Percentiles rank a stretch among this genome's conserved stretches.
These are phyloP conservation scores for Pseudogymnoascus sp. DNA, from an alignment of 2,329 filamentous ascomycete species.

Conservation along the genomic window DNA sequence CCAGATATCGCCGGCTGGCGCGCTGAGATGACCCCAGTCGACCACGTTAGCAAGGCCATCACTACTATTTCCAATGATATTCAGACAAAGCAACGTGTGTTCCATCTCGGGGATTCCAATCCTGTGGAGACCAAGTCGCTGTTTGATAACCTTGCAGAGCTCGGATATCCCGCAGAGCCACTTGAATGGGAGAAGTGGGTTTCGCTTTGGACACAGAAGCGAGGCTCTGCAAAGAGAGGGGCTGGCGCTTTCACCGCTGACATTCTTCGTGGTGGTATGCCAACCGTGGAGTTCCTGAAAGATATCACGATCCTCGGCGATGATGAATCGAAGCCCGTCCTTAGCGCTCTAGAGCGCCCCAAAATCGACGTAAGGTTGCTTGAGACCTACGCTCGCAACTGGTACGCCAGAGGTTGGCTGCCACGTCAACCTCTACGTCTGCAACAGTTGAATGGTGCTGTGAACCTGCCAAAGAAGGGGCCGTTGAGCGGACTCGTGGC, in stretches of 20 bases:
- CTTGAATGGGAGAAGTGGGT: conserved; percentile 70
- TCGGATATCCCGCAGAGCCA: conserved; percentile 64
- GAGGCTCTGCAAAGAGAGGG: conserved; percentile 55
- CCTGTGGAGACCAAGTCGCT: conserved; percentile 60
- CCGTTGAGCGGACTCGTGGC: conserved; percentile 63
- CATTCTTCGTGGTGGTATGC: conserved; percentile 75
- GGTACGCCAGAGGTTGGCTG: conserved; percentile 74
- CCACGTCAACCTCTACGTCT: conserved; percentile 50
- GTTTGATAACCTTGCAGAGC: conserved; percentile 55
- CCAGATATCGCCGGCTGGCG: conserved; percentile 69
- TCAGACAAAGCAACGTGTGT: conserved; percentile 55
- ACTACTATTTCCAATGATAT: conserved; percentile 60
- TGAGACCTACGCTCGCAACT: conserved; percentile 72
- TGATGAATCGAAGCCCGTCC: conserved; percentile 55
- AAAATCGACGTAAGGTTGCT: conserved; percentile 64
- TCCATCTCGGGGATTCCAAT: conserved; percentile 67
- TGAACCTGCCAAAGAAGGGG: conserved; percentile 42
- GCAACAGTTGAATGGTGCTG: conserved; percentile 37
- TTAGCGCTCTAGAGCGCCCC: conserved; percentile 51
- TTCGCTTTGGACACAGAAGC: conserved; percentile 62
- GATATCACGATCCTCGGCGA: conserved; percentile 70
- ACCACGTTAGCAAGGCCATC: conserved; percentile 71
- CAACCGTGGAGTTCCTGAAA: conserved; percentile 61
- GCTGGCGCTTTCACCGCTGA: conserved; percentile 71
- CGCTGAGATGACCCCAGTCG: conserved; percentile 77